A percentile compares a stretch with the other conserved stretches of the same genome.
These are phyloP conservation scores for Parsonsia alboflavescens DNA, from an alignment of 257 asterid species.

Conservation along the genomic window DNA sequence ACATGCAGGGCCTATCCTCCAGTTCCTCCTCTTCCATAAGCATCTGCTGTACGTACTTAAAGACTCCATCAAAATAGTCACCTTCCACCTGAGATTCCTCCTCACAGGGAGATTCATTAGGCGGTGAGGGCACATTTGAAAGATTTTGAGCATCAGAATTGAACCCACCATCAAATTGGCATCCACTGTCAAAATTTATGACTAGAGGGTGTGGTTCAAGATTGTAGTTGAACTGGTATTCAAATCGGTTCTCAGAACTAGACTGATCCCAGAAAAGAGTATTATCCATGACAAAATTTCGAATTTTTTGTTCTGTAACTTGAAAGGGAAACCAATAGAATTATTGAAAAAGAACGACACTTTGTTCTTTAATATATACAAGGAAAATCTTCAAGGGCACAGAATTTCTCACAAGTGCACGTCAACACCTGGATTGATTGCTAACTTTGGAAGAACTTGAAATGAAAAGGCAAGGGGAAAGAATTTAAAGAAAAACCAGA, in stretches of 20 bases:
- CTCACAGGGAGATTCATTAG: background rate
- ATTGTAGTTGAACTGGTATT: background rate
- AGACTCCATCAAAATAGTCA: constrained; percentile 64
- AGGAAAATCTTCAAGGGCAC: background rate
- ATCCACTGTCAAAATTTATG: background rate
- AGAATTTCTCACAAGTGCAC: background rate
- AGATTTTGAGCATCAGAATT: background rate
- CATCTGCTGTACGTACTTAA: constrained; percentile 50
- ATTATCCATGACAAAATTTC: constrained; percentile 3
- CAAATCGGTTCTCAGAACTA: background rate
- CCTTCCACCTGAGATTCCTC: constrained; percentile 29
- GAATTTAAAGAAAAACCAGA: too few relatives aligned
- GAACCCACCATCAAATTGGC: constrained; percentile 1
- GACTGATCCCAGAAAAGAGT: background rate
- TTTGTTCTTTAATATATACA: background rate
- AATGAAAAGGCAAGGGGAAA: too few relatives aligned
- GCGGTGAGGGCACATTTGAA: background rate
- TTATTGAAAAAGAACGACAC: background rate
- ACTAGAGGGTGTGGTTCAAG: background rate
- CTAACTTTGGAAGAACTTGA: constrained; percentile 10
- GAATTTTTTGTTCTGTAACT: background rate
- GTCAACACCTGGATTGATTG: background rate
- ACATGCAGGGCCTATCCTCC: constrained; percentile 41
- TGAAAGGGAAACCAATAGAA: background rate
- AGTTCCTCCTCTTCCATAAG: constrained; percentile 65